These are phyloP conservation scores for Pseudohalonectria lignicola DNA, from an alignment of 2,329 filamentous ascomycete genomes.

Conservation along the genomic window DNA sequence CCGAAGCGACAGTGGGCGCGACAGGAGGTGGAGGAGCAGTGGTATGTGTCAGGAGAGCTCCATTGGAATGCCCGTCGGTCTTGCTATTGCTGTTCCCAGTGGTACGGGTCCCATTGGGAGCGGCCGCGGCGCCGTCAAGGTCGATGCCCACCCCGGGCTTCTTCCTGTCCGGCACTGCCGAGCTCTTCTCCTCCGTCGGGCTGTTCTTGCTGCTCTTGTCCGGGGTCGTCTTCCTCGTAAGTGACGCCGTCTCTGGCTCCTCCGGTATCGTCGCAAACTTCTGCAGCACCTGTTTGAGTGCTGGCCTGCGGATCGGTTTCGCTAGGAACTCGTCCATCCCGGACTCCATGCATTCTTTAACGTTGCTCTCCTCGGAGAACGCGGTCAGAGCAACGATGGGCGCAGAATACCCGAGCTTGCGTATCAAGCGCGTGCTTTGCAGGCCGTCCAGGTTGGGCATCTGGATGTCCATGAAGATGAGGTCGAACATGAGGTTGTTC, in stretches of 20 bases:
- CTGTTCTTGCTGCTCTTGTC: too few species aligned
- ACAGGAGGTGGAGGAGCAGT: too few species aligned
- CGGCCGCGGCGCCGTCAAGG: too few species aligned
- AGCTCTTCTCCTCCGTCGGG: too few species aligned
- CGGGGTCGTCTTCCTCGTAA: conserved; percentile 20
- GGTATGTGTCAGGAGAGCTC: too few species aligned
- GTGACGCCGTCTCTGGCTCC: conserved; percentile 39
- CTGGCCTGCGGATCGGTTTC: conserved; percentile 69
- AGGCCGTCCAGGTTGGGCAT: conserved; percentile 92
- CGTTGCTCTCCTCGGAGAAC: conserved; percentile 82
- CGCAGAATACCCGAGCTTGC: conserved; percentile 73
- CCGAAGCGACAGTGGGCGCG: too few species aligned
- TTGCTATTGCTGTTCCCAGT: not conserved
- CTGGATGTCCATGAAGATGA: conserved; percentile 94
- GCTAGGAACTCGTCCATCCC: conserved; percentile 87
- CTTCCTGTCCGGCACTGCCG: not conserved
- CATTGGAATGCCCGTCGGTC: not conserved
- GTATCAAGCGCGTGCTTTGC: conserved; percentile 75
- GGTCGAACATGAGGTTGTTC: conserved; percentile 59
- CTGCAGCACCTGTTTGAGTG: conserved; percentile 74
- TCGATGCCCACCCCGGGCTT: not conserved
- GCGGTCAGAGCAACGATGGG: conserved; percentile 88
- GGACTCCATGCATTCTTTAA: conserved; percentile 74
- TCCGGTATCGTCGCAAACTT: conserved; percentile 76
- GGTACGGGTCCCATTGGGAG: too few species aligned